Percentiles rank a stretch among this genome's conserved stretches.
Evolutionary conservation across 78 protist species (phyloP).

Genomic region (Dictyostelium capitatum): DNA sequence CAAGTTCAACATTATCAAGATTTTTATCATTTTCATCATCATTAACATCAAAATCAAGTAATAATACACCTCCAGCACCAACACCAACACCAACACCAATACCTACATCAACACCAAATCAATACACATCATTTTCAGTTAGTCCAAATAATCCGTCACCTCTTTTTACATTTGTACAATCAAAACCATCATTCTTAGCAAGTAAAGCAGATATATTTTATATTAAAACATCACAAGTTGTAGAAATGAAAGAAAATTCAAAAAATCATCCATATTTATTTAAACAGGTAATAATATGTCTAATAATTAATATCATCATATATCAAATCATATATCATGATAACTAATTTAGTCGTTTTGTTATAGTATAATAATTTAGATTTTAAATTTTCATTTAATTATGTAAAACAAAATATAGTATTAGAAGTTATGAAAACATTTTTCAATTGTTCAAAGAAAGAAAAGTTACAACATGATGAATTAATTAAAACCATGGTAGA

Average conservation of each 20-base stretch:
- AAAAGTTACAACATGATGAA: conserved; percentile 29
- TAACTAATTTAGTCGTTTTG: background rate
- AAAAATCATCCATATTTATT: conserved; percentile 70
- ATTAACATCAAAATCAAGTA: background rate
- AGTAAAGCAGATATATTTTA: conserved; percentile 27
- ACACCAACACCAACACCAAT: background rate
- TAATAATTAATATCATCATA: background rate
- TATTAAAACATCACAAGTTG: conserved; percentile 54
- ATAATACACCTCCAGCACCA: background rate
- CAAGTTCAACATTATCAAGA: conserved; percentile 15
- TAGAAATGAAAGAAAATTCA: conserved; percentile 77
- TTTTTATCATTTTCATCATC: conserved; percentile 12
- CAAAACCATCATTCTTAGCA: conserved; percentile 16
- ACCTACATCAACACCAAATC: background rate
- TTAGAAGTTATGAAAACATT: conserved; percentile 57
- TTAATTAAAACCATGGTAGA: conserved; percentile 44
- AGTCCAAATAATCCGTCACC: background rate
- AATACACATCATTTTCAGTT: conserved; percentile 17
- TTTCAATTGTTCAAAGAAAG: conserved; percentile 36
- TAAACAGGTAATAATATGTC: conserved; percentile 18
- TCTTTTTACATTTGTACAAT: background rate
- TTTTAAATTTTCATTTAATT: conserved; percentile 81
- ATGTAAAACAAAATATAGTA: conserved; percentile 35
- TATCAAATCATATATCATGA: background rate
- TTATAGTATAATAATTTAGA: conserved; percentile 4